Base-by-base conservation (phyloP, 1,139 yeast genomes). In the Nadsonia starkeyi-henricii region DNA sequence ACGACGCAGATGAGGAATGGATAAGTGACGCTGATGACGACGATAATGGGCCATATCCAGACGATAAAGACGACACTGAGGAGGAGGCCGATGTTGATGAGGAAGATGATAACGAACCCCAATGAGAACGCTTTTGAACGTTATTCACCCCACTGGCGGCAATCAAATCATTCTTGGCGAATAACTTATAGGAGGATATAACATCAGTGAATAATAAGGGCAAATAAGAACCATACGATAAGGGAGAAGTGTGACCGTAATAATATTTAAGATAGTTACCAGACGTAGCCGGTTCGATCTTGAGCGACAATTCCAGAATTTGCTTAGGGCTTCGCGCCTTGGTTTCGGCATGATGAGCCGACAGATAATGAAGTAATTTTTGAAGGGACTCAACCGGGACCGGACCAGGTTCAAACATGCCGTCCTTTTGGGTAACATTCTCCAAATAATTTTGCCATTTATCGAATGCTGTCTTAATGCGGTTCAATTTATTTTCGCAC, bases 401-500 rank as follows among this genome's bases (percentile, higher is more conserved):
- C 1, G 64, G 63, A 3, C 58, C 56, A 2, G 59, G 54, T 3
- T 56, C 58, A 45, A 57, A 53, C 9, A 23, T 23, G 0, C 64
- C 57, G 44, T 66, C 68, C 45, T 74, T 73, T 50, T 68, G 67
- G 13, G 66, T 59, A 17, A 70, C 66, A n/a, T 62, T 60, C 19
- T 61, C 62, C 44, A 79, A 64, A 60, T 80, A 85, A 42, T 75
- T 81, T 54, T 80, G 78, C 96, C 96, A 88, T 58, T 94, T 78
- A 52, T 74, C 77, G 59, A 86, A 81, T 0, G 93, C 84, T 52
- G 81, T 79, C 51, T 77, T 74, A 5, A 86, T 78, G 48, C 85
- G 74, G 57, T 77, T 81, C 60, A 85, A 77, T 49, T 80, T 75
- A 44, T 77, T 72, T 50, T 79, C 85, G 55, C 84, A 73, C 49